phyloP scores from a whole-genome alignment of 108 stramenopile species.

The Fistulifera solaris region DNA sequence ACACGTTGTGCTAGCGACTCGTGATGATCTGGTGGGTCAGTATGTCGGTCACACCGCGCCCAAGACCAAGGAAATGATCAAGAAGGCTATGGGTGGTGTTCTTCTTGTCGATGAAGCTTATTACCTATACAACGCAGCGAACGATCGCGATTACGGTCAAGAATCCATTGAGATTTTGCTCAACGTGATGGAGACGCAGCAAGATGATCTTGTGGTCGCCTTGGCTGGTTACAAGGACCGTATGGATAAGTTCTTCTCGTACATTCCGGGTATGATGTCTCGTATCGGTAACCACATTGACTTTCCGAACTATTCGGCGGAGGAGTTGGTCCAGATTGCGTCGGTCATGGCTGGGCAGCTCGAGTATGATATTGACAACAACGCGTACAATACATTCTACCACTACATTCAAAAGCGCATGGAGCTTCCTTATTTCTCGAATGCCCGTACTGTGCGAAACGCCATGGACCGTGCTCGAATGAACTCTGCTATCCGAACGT shows the following conservation, averaged over 20 bases:
- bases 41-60: constrained; percentile 99
- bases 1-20: constrained; percentile 95
- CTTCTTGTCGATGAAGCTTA: constrained; percentile 98
- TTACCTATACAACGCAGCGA: constrained; percentile 97
- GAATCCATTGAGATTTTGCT: constrained; percentile 98
- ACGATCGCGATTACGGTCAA: constrained; percentile 97
- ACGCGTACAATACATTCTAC: constrained; percentile 74
- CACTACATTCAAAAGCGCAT: constrained; percentile 87
- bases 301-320: constrained; percentile 94
- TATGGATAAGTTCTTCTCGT: constrained; percentile 98
- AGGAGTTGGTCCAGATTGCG: constrained; percentile 92
- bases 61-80: constrained; percentile 99
- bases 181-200: constrained; percentile 97
- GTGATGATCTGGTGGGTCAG: constrained; percentile 97
- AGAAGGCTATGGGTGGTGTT: constrained; percentile 94
- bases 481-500: constrained; percentile 93
- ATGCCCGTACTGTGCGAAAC: constrained; percentile 96
- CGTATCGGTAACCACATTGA: constrained; percentile 99
- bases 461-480: constrained; percentile 98
- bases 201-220: constrained; percentile 95
- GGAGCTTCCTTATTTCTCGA: constrained; percentile 96
- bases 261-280: constrained; percentile 97
- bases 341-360: constrained; percentile 84
- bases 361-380: constrained; percentile 79
- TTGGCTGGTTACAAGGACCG: constrained; percentile 98